Evolutionary conservation across 768 basidiomycete species (phyloP), one percentile per base, ranked within the genome.

Genomic region (Porphyrellus cyaneotinctus): DNA sequence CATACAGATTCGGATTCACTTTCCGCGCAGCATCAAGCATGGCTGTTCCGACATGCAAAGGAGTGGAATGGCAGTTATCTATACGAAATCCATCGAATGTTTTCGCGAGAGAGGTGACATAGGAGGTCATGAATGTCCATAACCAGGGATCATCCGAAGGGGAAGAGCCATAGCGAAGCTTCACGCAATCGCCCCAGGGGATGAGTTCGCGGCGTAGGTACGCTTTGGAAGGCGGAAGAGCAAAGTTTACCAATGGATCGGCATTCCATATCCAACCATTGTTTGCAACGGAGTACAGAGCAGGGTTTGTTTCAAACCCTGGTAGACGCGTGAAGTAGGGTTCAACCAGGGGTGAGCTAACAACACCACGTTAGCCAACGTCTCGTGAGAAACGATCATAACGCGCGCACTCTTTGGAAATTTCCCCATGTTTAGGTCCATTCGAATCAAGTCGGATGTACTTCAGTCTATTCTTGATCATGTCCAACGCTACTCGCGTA

Each of bases 221-320:
- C 0, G 93, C 89, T 68, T 95, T 97, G 22, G 95, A 98, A 0
- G 88, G 88, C 24, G 82, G 80, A 14, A 90, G 80, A 9, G 95
- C 97, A 72, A 99, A 99, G 72, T 97, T 97, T 58, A 85, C 78
- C 15, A 98, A 79, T 0, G 97, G 95, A 64, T 99, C 86, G 2
- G 95, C 95, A 58, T 87, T 74, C 95, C 97, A 99, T 58, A 99
- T 93, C 97, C 97, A 99, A 3, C 97, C 97, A 65, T 99, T 99
- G 71, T 98, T 97, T 6, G 95, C 97, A 26, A 99, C 74, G 2
- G 89, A 86, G 64, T 93, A 88, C 14, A 79, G 74, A 15, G 62
- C 57, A 6, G 76, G 73, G 43, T 82, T 74, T 47, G 75, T 74
- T 56, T 76, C 77, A n/a, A 76, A 78, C 47, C 81, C 77, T 3